Base-by-base conservation (phyloP, 2,329 filamentous ascomycete genomes). In the Hymenoscyphus linearis region DNA sequence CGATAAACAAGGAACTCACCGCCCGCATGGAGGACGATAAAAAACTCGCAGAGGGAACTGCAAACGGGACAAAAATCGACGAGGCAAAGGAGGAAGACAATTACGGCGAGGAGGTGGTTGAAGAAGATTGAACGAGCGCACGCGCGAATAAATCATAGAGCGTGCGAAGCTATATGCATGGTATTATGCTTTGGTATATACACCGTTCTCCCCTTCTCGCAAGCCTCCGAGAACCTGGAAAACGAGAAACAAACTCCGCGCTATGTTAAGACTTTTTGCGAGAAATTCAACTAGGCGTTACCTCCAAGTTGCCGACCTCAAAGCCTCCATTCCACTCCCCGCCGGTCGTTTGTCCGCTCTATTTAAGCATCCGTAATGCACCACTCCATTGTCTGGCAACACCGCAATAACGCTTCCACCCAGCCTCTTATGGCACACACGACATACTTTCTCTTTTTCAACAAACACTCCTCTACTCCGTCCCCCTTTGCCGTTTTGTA, bases 321-420 rank as follows among this genome's bases (percentile, higher is more conserved):
- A 50, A 37, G 66, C 61, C 40, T 65, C 62, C 57, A 65, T 65
- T 4, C 65, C 62, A 34, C 59, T 52, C 14, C 64, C 64, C 52
- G 55, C 60, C 35, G 62, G 36, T 67, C 71, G 67, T 62, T 75
- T 74, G 60, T 72, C 74, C n/a, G 76, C 78, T 65, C 78, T 76
- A 62, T 76, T 85, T 68, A 90, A 79, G 76, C 90, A 95, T 27
- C 89, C 90, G 71, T 93, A 90, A 78, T 95, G 90, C 64, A 95
- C 88, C 16, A 92, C 89, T 27, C 80, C 82, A 73, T 86, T 91
- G 77, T 96, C 90, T 6, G 93, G 91, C 75, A 95, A 82, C 13
- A 97, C 93, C 47, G 93, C 88, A 62, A 98, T 89, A 18, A 96
- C 95, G 74, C 90, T 96, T 1, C 91, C 89, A 1, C 93, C 93